Percentiles rank a stretch among this genome's conserved stretches.
Conservation (phyloP, 768 basidiomycete genomes). For the Chalciporus chontae region DNA sequence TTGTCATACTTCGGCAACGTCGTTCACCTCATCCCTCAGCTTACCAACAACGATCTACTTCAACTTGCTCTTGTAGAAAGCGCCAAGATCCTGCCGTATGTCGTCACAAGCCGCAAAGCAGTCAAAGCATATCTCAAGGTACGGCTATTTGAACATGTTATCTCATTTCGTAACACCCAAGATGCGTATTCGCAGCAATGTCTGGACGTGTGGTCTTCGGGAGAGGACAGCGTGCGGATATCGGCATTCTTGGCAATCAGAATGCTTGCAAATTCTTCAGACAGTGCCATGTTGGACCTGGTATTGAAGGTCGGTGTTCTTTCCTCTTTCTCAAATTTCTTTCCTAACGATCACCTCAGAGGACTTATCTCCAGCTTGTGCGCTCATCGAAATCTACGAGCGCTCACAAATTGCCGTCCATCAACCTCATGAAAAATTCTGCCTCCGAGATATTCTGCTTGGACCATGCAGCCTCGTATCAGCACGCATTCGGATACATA, state of each 20-base stretch:
- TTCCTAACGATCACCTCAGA: constrained; percentile 40
- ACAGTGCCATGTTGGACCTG: constrained; percentile 77
- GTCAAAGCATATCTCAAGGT: constrained; percentile 89
- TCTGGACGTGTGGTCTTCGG: constrained; percentile 79
- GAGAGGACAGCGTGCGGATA: constrained; percentile 77
- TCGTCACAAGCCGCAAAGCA: constrained; percentile 78
- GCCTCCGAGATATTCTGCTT: constrained; percentile 89
- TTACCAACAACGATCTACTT: constrained; percentile 62
- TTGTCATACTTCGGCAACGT: constrained; percentile 89
- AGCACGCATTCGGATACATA: constrained; percentile 94
- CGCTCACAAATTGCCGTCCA: constrained; percentile 80
- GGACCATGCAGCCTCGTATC: constrained; percentile 72
- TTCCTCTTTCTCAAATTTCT: not conserved
- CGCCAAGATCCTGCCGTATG: constrained; percentile 85
- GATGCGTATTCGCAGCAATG: constrained; percentile 52
- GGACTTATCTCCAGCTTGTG: constrained; percentile 83
- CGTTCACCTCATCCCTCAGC: constrained; percentile 71
- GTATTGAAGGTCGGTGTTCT: constrained; percentile 68
- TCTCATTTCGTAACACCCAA: not conserved
- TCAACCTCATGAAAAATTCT: constrained; percentile 97
- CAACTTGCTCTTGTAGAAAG: constrained; percentile 79
- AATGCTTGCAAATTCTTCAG: constrained; percentile 70
- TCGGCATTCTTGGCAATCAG: constrained; percentile 83
- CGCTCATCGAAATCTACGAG: constrained; percentile 84
- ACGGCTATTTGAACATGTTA: constrained; percentile 1